Conservation (phyloP, 495 filamentous ascomycete species). For the Neurospora sp. region DNA sequence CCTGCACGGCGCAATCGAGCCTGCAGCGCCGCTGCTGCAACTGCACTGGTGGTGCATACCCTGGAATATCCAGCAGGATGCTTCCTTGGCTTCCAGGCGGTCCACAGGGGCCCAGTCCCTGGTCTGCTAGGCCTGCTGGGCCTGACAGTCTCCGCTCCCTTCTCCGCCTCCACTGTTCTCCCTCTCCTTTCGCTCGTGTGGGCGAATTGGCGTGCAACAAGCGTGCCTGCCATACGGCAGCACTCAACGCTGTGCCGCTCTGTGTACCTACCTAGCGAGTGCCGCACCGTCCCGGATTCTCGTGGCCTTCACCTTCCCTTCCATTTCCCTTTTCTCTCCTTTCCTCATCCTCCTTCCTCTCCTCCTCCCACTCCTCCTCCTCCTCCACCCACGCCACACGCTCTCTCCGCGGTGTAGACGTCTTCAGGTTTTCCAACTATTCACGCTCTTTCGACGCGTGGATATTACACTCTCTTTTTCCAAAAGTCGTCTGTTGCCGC, state of each 20-base stretch:
- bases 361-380: background rate
- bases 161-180: background rate
- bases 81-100: background rate
- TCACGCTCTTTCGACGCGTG: conserved; percentile 25
- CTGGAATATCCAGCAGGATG: background rate
- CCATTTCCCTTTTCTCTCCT: conserved; percentile 13
- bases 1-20: background rate
- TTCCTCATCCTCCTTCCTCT: conserved; percentile 1
- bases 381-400: conserved; percentile 2
- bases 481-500: conserved; percentile 26
- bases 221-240: background rate
- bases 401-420: conserved; percentile 12
- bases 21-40: background rate
- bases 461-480: conserved; percentile 26
- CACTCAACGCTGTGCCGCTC: background rate
- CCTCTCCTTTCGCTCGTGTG: background rate
- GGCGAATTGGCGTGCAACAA: background rate
- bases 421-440: conserved; percentile 10
- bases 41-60: background rate
- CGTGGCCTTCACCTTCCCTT: conserved; percentile 1
- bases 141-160: conserved; percentile 12
- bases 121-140: conserved; percentile 8
- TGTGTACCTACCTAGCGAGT: background rate
- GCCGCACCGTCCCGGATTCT: background rate
- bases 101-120: background rate